phyloP scores from a whole-genome alignment of 495 filamentous ascomycete species.

The Tetracladium marchalianum region DNA sequence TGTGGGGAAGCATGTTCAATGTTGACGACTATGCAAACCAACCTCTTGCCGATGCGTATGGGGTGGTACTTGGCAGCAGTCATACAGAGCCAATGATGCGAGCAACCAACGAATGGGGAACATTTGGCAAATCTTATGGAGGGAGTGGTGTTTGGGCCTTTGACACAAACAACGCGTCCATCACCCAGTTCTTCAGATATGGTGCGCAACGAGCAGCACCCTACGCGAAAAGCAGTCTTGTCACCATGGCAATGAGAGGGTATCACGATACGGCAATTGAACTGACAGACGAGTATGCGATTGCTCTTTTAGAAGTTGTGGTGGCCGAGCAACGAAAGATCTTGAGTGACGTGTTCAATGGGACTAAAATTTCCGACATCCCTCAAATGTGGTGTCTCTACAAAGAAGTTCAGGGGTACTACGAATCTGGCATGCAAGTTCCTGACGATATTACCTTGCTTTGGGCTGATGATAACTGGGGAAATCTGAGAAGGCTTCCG shows the following conservation, averaged over 20 bases:
- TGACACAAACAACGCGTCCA: slow-evolving; percentile 52
- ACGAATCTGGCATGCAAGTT: slow-evolving; percentile 51
- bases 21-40: slow-evolving; percentile 61
- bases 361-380: slow-evolving; percentile 41
- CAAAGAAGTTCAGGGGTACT: slow-evolving; percentile 62
- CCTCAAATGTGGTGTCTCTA: slow-evolving; percentile 68
- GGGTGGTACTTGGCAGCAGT: slow-evolving; percentile 59
- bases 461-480: slow-evolving; percentile 72
- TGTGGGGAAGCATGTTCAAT: slow-evolving; percentile 62
- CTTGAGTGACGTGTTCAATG: slow-evolving; percentile 42
- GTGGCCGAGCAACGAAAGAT: slow-evolving; percentile 50
- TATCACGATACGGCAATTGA: slow-evolving; percentile 52
- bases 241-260: slow-evolving; percentile 68
- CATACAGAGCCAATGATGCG: slow-evolving; percentile 71
- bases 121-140: slow-evolving; percentile 32
- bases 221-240: slow-evolving; percentile 50
- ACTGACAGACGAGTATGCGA: slow-evolving; percentile 43
- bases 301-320: slow-evolving; percentile 48
- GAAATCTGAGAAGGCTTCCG: slow-evolving; percentile 57
- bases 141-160: slow-evolving; percentile 55
- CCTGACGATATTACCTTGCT: slow-evolving; percentile 66
- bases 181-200: slow-evolving; percentile 56
- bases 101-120: slow-evolving; percentile 58
- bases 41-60: slow-evolving; percentile 59
- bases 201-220: slow-evolving; percentile 54